Conservation (phyloP, 2,329 filamentous ascomycete species). For the Drechslerella coelobrocha region DNA sequence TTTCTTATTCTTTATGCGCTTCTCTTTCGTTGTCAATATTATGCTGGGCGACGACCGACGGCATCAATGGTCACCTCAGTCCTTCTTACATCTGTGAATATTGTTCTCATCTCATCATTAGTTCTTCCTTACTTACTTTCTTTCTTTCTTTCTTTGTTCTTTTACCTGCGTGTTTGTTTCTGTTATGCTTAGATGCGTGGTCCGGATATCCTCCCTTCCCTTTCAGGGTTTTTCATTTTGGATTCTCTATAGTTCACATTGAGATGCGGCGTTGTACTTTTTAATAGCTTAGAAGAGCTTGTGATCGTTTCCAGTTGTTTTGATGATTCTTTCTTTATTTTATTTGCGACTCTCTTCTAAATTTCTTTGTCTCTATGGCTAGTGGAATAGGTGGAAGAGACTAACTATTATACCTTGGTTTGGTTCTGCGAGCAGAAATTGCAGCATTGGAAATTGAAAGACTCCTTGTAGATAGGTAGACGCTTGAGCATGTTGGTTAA, state of each 20-base stretch:
- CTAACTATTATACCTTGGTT: too few species aligned
- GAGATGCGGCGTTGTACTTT: constrained; percentile 3
- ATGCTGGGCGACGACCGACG: not conserved
- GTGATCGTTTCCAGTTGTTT: not conserved
- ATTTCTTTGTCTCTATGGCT: not conserved
- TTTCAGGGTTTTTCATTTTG: not conserved
- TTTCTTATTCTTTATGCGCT: constrained; percentile 1
- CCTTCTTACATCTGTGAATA: not conserved
- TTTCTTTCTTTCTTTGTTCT: not conserved
- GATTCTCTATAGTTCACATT: not conserved
- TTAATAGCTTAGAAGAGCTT: constrained; percentile 1
- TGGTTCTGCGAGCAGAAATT: too few species aligned
- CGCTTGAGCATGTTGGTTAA: too few species aligned
- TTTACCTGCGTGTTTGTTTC: not conserved
- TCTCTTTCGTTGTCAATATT: not conserved
- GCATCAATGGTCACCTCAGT: not conserved
- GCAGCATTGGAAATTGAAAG: not conserved
- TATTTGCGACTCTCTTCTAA: too few species aligned
- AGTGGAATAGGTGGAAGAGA: not conserved
- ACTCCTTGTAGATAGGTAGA: not conserved
- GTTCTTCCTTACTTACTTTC: too few species aligned
- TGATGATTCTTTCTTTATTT: not conserved
- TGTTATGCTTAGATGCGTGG: not conserved
- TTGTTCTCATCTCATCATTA: too few species aligned
- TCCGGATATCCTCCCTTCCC: not conserved